Evolutionary conservation across 495 filamentous ascomycete genomes (phyloP), one percentile per base, ranked within the genome.

Genomic region (Lichina pygmaea): DNA sequence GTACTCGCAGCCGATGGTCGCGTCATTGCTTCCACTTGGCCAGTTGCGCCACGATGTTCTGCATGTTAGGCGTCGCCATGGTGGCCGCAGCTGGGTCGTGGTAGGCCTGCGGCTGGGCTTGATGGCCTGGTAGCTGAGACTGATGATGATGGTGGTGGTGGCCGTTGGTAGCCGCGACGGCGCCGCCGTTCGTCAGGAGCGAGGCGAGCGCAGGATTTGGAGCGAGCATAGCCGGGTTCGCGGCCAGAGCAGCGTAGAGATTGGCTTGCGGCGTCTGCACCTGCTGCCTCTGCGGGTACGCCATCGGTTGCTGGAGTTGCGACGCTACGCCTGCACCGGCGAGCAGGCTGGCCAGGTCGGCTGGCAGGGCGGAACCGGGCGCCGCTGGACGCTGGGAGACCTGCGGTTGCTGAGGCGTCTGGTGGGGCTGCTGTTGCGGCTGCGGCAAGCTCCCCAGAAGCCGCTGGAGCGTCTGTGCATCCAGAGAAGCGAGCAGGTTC

Each of bases 391-490:
- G 59, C 50, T 51, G 57, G 46, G 43, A 43, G 24, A 48, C 7
- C 33, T 17, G 38, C 46, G 58, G 60, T 51, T 62, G 65, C 13
- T 58, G 51, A 34, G 62, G 60, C 12, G 62, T 58, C 38, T 62
- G 54, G 38, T 54, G 49, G 7, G 56, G 60, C 43, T 58, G 63
- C 43, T 63, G 55, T 41, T 54, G 50, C 8, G 56, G 60, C 38
- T 58, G 61, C 41, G 70, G 64, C 38, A 80, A 61, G 7, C 71
- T 69, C 4, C 72, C 71, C 13, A 93, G 53, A 13, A 93, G 70
- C 32, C 73, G 75, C 52, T 84, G 77, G 3, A 93, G 62, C 7
- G 73, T 70, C 11, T 71, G 64, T 24, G 77, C 70, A 52, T 93
- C 80, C 11, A 93, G 61, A 33, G 72, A 65, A 8, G 73, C 65